Base-by-base conservation (phyloP, 2,329 filamentous ascomycete species). In the Cytospora piceae region DNA sequence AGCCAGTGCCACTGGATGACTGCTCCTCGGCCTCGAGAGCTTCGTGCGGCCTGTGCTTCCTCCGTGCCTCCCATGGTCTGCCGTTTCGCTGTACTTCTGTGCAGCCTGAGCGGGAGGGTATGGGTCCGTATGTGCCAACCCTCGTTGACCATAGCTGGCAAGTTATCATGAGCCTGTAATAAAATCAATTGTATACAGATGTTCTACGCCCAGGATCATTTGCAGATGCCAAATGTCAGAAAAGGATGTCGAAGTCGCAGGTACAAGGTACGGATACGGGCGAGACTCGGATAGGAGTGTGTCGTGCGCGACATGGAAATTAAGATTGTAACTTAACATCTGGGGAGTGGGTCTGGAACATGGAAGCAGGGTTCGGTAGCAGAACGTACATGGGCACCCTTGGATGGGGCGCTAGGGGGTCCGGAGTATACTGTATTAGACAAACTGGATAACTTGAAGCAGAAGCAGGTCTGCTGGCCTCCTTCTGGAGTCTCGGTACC, bases 261-360 rank as follows among this genome's bases (percentile, higher is more conserved):
- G n/a, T 46, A 29, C 39, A 59, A 29, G 31, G 34, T 34, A 34
- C 58, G 31, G 53, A 42, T 57, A 61, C 63, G 55, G 58, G 42
- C 58, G 42, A 65, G 58, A 49, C 46, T 22, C 22, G 46, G 46
- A 49, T 24, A 51, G 24, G 42, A 59, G 32, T 20, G 42, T 49
- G 39, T 65, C 29, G 42, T 52, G 52, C 29, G 63, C 42, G 63
- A 53, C 63, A 57, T 55, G 59, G 63, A 67, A 49, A 67, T 67
- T 65, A 59, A 56, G 46, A 52, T 54, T 60, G 63, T 58, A 49
- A 67, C 62, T 51, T 61, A 32, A 63, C 39, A 59, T 55, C 57
- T 63, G 55, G 60, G 58, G 56, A 42, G 59, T 56, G 56, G 63
- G 60, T 60, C 56, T 57, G 39, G 52, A 58, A 66, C 42, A 60